Evolutionary conservation across 345 rosid genomes (phyloP).

Genomic region (Dipteronia dyeriana): DNA sequence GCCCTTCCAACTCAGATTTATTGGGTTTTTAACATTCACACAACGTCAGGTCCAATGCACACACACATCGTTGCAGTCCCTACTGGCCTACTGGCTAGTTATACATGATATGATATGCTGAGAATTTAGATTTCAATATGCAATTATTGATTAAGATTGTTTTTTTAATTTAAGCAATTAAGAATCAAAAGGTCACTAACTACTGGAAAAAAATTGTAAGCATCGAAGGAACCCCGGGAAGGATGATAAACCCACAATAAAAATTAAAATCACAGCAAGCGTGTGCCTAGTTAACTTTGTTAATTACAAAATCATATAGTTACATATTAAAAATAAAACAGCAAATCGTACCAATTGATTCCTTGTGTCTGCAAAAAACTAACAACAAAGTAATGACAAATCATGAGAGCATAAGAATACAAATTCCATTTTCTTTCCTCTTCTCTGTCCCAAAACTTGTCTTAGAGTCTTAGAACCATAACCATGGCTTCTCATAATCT

Average conservation of each 20-base stretch:
- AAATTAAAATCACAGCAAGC: background rate
- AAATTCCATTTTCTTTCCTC: background rate
- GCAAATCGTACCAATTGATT: background rate
- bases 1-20: background rate
- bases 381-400: constrained; percentile 17
- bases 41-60: no score
- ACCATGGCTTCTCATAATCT: constrained; percentile 25
- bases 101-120: no score
- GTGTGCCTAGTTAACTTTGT: constrained; percentile 9
- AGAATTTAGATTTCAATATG: no score
- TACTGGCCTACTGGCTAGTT: no score
- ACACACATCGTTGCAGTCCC: no score
- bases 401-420: background rate
- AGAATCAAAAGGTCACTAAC: background rate
- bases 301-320: constrained; percentile 9
- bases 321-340: background rate
- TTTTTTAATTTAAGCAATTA: background rate
- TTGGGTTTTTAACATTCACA: no score
- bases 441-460: background rate
- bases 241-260: background rate
- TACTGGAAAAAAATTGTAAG: constrained; percentile 21
- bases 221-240: constrained; percentile 19
- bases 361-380: background rate
- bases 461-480: background rate
- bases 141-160: no score